Evolutionary conservation across 2,329 filamentous ascomycete species (phyloP).

Genomic region (Talaromyces sp.): DNA sequence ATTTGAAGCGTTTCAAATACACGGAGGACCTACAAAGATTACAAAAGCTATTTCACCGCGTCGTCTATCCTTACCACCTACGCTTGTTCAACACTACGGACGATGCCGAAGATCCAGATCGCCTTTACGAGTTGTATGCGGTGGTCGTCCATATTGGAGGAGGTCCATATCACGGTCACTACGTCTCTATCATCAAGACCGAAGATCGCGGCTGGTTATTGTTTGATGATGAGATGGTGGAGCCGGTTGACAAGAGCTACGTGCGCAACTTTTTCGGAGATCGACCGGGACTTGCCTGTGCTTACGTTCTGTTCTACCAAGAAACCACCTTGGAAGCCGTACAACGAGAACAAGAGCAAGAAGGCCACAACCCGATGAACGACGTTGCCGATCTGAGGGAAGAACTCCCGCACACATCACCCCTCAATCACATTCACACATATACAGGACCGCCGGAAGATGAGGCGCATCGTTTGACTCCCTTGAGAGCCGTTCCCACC

Average conservation of each 20-base stretch:
- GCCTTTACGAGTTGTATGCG: slow-evolving; percentile 92
- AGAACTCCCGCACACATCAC: slow-evolving; percentile 27
- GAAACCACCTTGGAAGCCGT: slow-evolving; percentile 72
- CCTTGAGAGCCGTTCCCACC: slow-evolving; percentile 40
- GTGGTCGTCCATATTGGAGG: slow-evolving; percentile 97
- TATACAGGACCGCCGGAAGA: slow-evolving; percentile 34
- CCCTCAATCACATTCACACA: slow-evolving; percentile 40
- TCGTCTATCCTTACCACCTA: slow-evolving; percentile 94
- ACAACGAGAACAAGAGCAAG: slow-evolving; percentile 75
- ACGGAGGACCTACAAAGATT: slow-evolving; percentile 90
- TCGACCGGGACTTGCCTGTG: slow-evolving; percentile 82
- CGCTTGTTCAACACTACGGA: slow-evolving; percentile 97
- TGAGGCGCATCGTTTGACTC: slow-evolving; percentile 33
- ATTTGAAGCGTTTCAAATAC: slow-evolving; percentile 97
- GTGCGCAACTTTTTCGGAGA: slow-evolving; percentile 97
- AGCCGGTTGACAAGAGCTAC: slow-evolving; percentile 94
- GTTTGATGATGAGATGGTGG: slow-evolving; percentile 98
- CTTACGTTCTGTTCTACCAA: slow-evolving; percentile 97
- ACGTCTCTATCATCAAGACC: slow-evolving; percentile 96
- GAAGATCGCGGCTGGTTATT: slow-evolving; percentile 92
- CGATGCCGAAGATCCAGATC: slow-evolving; percentile 87
- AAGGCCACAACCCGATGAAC: slow-evolving; percentile 51
- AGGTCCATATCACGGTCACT: slow-evolving; percentile 95
- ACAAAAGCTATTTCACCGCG: slow-evolving; percentile 93
- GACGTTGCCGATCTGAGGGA: slow-evolving; percentile 49